phyloP scores from a whole-genome alignment of 345 rosid genomes.

The Eucalyptus regnans region DNA sequence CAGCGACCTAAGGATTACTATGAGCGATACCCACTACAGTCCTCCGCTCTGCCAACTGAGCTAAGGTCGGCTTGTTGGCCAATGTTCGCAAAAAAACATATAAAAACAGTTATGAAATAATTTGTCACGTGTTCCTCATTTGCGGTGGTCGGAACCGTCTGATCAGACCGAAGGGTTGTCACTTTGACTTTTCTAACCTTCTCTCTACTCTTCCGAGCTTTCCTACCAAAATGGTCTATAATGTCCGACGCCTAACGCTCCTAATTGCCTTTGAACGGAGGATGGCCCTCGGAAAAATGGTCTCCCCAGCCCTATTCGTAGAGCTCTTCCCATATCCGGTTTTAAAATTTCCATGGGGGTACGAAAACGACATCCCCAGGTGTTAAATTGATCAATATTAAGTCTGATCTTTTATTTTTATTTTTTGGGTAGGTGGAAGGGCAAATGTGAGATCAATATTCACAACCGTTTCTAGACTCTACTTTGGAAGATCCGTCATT shows the following conservation, averaged over 20 bases:
- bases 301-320: neutral
- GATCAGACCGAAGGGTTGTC: neutral
- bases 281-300: neutral
- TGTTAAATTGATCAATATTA: neutral
- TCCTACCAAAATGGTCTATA: neutral
- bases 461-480: neutral
- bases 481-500: neutral
- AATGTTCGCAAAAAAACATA: fast-evolving
- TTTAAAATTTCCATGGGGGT: neutral
- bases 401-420: too few species aligned
- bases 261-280: neutral
- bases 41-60: conserved; percentile 99
- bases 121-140: neutral
- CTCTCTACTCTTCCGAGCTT: neutral
- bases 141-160: neutral
- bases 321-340: neutral
- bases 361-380: neutral
- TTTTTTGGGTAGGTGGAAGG: neutral
- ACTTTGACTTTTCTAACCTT: neutral
- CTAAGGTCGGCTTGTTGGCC: conserved; percentile 18
- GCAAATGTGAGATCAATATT: neutral
- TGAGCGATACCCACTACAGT: conserved; percentile 60
- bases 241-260: neutral
- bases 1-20: conserved; percentile 24
- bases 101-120: fast-evolving